Conservation (phyloP, 192 early-diverging fungal species). For the Bifiguratus adelaidae region DNA sequence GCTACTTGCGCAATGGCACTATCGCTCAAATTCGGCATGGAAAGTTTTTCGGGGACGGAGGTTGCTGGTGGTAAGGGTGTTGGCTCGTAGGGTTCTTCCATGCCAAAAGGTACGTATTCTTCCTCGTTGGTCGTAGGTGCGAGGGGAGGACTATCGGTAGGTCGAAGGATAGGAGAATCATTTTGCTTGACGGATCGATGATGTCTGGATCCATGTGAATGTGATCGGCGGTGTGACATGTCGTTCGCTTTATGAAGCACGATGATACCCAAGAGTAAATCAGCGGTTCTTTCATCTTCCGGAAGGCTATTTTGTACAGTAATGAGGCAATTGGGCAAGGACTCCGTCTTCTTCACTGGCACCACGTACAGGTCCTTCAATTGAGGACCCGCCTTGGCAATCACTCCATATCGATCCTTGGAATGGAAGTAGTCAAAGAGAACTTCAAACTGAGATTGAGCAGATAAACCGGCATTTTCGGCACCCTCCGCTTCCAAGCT, state of each 20-base stretch:
- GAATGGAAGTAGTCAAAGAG: slow-evolving; percentile 54
- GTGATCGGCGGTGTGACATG: not conserved
- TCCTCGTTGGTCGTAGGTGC: too few species aligned
- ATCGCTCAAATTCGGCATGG: not conserved
- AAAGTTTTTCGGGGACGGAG: too few species aligned
- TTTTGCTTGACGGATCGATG: not conserved
- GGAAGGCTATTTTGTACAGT: slow-evolving; percentile 25
- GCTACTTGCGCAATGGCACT: not conserved
- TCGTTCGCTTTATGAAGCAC: slow-evolving; percentile 34
- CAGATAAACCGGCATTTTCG: slow-evolving; percentile 2
- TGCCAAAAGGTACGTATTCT: not conserved
- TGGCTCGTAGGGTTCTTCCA: not conserved
- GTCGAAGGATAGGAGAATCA: not conserved
- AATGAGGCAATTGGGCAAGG: slow-evolving; percentile 42
- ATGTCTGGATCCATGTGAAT: not conserved
- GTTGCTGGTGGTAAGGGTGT: not conserved
- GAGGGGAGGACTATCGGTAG: too few species aligned
- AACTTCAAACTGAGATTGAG: slow-evolving; percentile 24
- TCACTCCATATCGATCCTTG: slow-evolving; percentile 51
- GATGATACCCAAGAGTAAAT: slow-evolving; percentile 49
- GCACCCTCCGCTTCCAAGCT: not conserved
- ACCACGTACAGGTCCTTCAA: slow-evolving; percentile 74
- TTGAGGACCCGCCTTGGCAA: slow-evolving; percentile 46
- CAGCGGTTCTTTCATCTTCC: slow-evolving; percentile 17
- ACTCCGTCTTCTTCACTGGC: slow-evolving; percentile 38